Base-by-base conservation (phyloP, 1,284 basidiomycete species). In the Veloboletus limbatus region DNA sequence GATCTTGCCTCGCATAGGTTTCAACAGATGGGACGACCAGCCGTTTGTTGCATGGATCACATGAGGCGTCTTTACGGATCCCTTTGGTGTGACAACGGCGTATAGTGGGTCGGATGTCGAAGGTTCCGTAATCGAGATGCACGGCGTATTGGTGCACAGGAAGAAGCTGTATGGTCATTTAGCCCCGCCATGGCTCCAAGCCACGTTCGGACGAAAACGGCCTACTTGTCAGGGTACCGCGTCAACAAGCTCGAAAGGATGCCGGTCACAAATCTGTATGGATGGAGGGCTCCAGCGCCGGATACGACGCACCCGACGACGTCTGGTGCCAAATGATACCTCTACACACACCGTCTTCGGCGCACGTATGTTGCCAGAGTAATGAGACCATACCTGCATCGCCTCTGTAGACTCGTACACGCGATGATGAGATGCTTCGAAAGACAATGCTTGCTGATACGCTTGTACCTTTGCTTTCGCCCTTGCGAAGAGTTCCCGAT, bases 31-130 rank as follows among this genome's bases (percentile, higher is more conserved):
- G 0, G 77, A 75, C 8, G 68, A 68, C 69, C 81, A 83, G 32
- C 68, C 80, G 51, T 83, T 83, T 14, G 81, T 82, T 2, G 80
- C 79, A 54, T 83, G 81, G 16, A 83, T 63, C 30, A 84, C 63
- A 54, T 76, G 75, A 7, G 61, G 56, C 0, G 77, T 64, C 22
- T 51, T 58, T 18, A 78, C 55, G 6, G 45, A 47, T 2, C 79
- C 79, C 14, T 67, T 65, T 2, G 72, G 61, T 2, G 79, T 79
- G 34, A 59, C 48, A 28, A 74, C 50, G 13, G 66, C 68, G 61
- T 77, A 76, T 22, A 57, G 50, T 2, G 55, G 56, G 8, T 51
- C 47, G 2, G 60, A 48, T 11, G 46, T 1, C 0, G 62, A 55
- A 16, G 73, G 58, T 13, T 54, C 48, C 2, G 49, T 41, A 41